Evolutionary conservation across 495 filamentous ascomycete species (phyloP).

Genomic region (Xylaria telfairii): DNA sequence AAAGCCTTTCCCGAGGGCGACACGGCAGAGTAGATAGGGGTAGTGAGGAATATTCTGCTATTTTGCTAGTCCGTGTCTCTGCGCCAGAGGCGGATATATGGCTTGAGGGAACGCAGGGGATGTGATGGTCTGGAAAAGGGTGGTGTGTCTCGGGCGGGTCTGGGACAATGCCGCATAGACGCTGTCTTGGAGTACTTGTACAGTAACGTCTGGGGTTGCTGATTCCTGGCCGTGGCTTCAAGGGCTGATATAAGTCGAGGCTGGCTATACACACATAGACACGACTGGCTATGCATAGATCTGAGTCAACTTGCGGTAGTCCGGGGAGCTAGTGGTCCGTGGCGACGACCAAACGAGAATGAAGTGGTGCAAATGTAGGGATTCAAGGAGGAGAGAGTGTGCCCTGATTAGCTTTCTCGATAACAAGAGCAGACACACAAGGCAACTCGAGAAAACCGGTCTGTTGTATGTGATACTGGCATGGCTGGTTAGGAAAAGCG

Average conservation of each 20-base stretch:
- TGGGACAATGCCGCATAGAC: constrained; percentile 24
- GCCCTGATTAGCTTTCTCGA: neutral
- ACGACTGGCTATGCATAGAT: constrained; percentile 14
- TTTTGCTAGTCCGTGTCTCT: constrained; percentile 12
- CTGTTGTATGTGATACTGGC: neutral
- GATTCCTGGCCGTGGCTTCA: constrained; percentile 27
- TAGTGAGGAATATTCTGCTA: neutral
- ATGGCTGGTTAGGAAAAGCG: neutral
- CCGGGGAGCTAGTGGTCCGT: neutral
- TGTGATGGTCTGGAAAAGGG: constrained; percentile 27
- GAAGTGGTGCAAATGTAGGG: neutral
- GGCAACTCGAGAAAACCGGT: neutral
- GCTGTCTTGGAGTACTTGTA: constrained; percentile 15
- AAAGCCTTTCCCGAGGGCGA: neutral
- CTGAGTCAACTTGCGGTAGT: constrained; percentile 2
- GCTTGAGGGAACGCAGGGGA: neutral
- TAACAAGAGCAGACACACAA: constrained; percentile 8
- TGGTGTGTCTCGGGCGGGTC: constrained; percentile 32
- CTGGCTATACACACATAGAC: constrained; percentile 13
- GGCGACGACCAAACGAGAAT: neutral
- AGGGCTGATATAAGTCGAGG: constrained; percentile 25
- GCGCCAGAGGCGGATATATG: constrained; percentile 1
- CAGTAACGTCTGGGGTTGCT: constrained; percentile 33
- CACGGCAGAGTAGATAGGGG: neutral
- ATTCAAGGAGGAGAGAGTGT: neutral